Base-by-base conservation (phyloP, 768 basidiomycete genomes). In the Coprinopsis cinerea region DNA sequence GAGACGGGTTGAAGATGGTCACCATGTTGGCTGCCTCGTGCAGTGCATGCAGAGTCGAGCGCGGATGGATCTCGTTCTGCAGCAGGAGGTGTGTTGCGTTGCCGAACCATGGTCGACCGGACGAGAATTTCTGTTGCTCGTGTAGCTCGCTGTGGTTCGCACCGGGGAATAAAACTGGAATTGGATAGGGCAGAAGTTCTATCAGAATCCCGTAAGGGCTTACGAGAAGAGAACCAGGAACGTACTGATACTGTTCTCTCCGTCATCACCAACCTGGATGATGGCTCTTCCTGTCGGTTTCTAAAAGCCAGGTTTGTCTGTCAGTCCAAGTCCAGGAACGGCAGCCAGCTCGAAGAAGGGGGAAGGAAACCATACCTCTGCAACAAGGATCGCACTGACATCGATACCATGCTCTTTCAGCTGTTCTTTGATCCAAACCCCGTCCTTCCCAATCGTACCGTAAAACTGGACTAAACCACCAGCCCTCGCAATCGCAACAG, bases 181-280 rank as follows among this genome's bases (percentile, higher is more conserved):
- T 41, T 57, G 20, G 10, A n/a, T 15, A 47, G 35, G n/a, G 53
- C 15, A 44, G 5, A 43, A 9, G 23, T 14, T n/a, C n/a, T n/a
- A n/a, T n/a, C n/a, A n/a, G n/a, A n/a, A n/a, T n/a, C n/a, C n/a
- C n/a, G n/a, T n/a, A n/a, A n/a, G n/a, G n/a, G n/a, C n/a, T n/a
- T n/a, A n/a, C n/a, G n/a, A n/a, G n/a, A 27, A 46, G 18, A 13
- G 39, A 23, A 41, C 2, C 27, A 15, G 10, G 0, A n/a, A 62
- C 75, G 43, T 49, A 81, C 81, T 75, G 56, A 83, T 83, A 55
- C 78, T 76, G 52, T 83, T 83, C 60, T 83, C 79, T 27, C 82
- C 82, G 18, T 68, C 65, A 5, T 75, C 66, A 3, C 77, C 67
- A 2, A 83, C 72, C 57, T 83, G 82, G 22, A 83, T 81, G 17